These are phyloP conservation scores for Megacollybia marginata DNA, from an alignment of 768 basidiomycete species.

Conservation along the genomic window DNA sequence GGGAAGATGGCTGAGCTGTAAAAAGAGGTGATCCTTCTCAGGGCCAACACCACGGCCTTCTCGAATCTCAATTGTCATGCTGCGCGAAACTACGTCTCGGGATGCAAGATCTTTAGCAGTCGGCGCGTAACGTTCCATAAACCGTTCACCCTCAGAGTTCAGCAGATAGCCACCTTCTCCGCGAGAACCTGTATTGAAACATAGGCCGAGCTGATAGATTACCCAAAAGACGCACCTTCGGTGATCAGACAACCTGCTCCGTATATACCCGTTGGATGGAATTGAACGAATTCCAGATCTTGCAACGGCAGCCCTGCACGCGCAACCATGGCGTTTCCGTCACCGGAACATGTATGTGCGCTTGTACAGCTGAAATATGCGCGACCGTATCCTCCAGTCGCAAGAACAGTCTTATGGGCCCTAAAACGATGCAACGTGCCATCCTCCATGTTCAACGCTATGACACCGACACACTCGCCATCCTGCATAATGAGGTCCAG, in stretches of 20 bases:
- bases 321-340: slow-evolving; percentile 97
- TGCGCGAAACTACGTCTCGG: slow-evolving; percentile 97
- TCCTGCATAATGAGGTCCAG: slow-evolving; percentile 98
- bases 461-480: slow-evolving; percentile 98
- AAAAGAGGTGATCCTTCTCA: slow-evolving; percentile 94
- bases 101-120: slow-evolving; percentile 99
- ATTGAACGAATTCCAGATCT: slow-evolving; percentile 99
- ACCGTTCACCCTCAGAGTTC: slow-evolving; percentile 98
- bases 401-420: slow-evolving; percentile 95
- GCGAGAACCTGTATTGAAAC: slow-evolving; percentile 66
- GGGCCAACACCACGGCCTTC: slow-evolving; percentile 99
- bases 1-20: slow-evolving; percentile 96
- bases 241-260: slow-evolving; percentile 99
- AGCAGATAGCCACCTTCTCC: slow-evolving; percentile 98
- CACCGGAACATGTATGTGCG: slow-evolving; percentile 98
- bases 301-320: slow-evolving; percentile 95
- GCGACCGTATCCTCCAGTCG: slow-evolving; percentile 97
- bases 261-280: slow-evolving; percentile 99
- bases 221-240: slow-evolving; percentile 54
- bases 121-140: slow-evolving; percentile 99
- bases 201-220: neutral
- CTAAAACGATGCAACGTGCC: slow-evolving; percentile 98
- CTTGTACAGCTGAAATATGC: slow-evolving; percentile 98
- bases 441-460: slow-evolving; percentile 99
- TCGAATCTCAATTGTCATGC: slow-evolving; percentile 98